Evolutionary conservation across 2,329 filamentous ascomycete species (phyloP), one percentile per base, ranked within the genome.

Genomic region (Acarospora socialis): DNA sequence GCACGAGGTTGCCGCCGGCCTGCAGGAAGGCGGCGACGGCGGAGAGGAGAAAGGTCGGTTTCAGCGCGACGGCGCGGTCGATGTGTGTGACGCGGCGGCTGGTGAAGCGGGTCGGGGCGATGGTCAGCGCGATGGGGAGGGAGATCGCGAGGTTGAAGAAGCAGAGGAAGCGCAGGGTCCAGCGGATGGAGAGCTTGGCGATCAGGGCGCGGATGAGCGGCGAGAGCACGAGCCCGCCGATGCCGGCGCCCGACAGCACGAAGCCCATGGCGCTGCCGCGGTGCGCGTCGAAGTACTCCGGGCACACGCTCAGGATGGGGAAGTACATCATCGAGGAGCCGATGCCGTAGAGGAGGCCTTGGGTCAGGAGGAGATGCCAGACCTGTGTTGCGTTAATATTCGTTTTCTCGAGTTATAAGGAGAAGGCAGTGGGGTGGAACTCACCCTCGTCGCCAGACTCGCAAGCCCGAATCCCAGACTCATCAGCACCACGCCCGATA

Each of bases 211-310:
- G 52, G 33, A 60, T 49, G 13, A 53, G 41, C 4, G 59, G 56
- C 0, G 58, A 56, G 34, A 62, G 51, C 1, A 59, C 43, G 4
- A 63, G 50, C 20, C 60, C 60, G 14, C 60, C 61, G 4, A 52
- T 41, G 7, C 60, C 59, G 21, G 57, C 55, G 12, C 60, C 61
- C 0, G 28, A 40, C 6, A 36, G 33, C 32, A 56, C 53, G 30
- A 64, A 53, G 0, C 59, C 60, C 51, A 65, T 58, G 2, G 61
- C 60, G 4, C 54, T 56, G 2, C 61, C 63, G 5, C 60, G 55
- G 36, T 61, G 58, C n/a, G 49, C 52, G 20, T 51, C 55, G 38
- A 66, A 67, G 40, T 65, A 68, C 42, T 66, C 63, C 1, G 63
- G 61, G 7, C 62, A 58, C 3, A 61, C 57, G 9, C 53, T 55